These are phyloP conservation scores for Pythium graminicola DNA, from an alignment of 352 stramenopile genomes.

Conservation along the genomic window DNA sequence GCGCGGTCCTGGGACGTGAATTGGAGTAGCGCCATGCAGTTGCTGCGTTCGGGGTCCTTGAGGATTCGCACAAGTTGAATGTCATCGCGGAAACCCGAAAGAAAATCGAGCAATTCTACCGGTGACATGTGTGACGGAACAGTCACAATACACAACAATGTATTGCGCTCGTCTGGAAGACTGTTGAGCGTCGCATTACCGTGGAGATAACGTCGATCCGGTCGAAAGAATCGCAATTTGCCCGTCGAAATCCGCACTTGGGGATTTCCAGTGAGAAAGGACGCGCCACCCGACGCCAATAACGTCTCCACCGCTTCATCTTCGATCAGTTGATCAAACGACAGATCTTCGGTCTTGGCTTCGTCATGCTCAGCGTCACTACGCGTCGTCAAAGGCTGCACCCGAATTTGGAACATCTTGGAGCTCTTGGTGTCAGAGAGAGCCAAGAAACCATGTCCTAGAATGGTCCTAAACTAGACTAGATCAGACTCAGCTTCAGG, in stretches of 20 bases:
- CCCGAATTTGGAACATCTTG: slow-evolving; percentile 81
- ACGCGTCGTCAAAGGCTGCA: slow-evolving; percentile 32
- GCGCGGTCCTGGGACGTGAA: slow-evolving; percentile 72
- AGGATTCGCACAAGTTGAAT: slow-evolving; percentile 76
- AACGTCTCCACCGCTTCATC: slow-evolving; percentile 28
- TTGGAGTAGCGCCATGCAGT: slow-evolving; percentile 84
- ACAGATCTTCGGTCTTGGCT: slow-evolving; percentile 26
- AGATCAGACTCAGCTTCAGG: too few relatives aligned
- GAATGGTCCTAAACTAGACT: too few relatives aligned
- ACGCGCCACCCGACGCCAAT: slow-evolving; percentile 24
- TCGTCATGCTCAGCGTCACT: slow-evolving; percentile 27
- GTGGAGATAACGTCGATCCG: slow-evolving; percentile 48
- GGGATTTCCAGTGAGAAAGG: slow-evolving; percentile 72
- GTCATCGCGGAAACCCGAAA: slow-evolving; percentile 61
- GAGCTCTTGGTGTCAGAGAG: background rate
- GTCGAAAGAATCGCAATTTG: slow-evolving; percentile 78
- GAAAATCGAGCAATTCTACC: slow-evolving; percentile 80
- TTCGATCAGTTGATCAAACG: slow-evolving; percentile 26
- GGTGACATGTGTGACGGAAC: slow-evolving; percentile 81
- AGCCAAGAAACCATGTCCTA: too few relatives aligned
- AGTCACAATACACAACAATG: slow-evolving; percentile 74
- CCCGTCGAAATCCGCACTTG: slow-evolving; percentile 70
- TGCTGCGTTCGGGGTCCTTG: slow-evolving; percentile 71
- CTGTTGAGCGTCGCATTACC: slow-evolving; percentile 14
- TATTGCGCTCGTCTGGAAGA: slow-evolving; percentile 62